A percentile compares a stretch with the other conserved stretches of the same genome.
These are phyloP conservation scores for Wickerhamiella occidentalis DNA, from an alignment of 805 yeast species.

Conservation along the genomic window DNA sequence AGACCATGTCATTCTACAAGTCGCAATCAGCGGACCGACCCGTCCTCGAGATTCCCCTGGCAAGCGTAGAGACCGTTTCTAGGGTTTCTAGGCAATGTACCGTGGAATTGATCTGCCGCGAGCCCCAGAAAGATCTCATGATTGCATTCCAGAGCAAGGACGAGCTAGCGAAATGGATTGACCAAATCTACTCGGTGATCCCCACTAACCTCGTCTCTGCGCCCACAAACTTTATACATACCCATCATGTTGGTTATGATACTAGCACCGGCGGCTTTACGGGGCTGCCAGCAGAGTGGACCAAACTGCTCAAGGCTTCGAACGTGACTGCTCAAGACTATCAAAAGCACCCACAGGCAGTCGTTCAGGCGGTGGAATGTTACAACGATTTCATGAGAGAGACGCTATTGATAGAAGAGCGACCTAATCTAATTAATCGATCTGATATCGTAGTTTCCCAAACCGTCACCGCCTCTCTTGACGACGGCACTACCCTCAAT, in stretches of 20 bases:
- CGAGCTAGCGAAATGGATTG: constrained; percentile 2
- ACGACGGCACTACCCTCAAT: constrained; percentile 2
- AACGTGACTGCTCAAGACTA: constrained; percentile 79
- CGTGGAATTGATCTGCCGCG: neutral
- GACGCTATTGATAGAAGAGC: neutral
- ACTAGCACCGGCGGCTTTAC: constrained; percentile 68
- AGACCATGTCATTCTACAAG: constrained; percentile 1
- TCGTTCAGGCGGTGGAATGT: constrained; percentile 74
- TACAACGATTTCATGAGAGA: constrained; percentile 30
- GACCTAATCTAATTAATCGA: neutral
- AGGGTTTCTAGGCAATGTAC: constrained; percentile 4
- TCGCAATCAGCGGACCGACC: neutral
- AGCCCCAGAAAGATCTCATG: neutral
- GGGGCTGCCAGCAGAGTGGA: constrained; percentile 88
- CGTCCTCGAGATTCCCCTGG: neutral
- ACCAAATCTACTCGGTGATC: neutral
- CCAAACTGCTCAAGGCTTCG: constrained; percentile 62
- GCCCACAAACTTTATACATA: constrained; percentile 2
- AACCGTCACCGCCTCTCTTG: neutral
- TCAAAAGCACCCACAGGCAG: constrained; percentile 81
- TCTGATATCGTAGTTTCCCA: neutral
- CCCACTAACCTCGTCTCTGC: neutral
- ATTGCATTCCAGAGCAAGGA: neutral
- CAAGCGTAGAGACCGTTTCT: neutral
- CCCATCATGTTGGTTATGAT: constrained; percentile 69